Evolutionary conservation across 306 rosid species (phyloP), one percentile per base, ranked within the genome.

Genomic region (Rosa lucieae): DNA sequence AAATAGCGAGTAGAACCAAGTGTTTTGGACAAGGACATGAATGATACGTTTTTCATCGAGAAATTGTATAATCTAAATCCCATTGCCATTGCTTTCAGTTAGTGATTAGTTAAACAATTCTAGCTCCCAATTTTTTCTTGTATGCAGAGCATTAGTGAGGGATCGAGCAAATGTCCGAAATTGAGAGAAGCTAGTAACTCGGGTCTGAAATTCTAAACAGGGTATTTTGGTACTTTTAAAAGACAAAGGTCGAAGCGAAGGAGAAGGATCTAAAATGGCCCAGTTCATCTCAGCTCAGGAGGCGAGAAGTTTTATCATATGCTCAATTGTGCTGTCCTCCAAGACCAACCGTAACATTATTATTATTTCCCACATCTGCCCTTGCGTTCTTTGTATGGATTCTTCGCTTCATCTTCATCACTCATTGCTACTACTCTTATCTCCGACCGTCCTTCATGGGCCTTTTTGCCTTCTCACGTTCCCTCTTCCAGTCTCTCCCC

Each of bases 321-420:
- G 47, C 47, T 44, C 47, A 44, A 44, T 44, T 32, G 3, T 26
- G 29, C 29, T 26, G 29, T 1, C 29, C 29, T 26, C 47, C 47
- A 44, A 44, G 47, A 44, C 47, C 47, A 43, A 5, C 46, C 46
- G 18, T n/a, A 56, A 56, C 63, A 55, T 56, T 74, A 61, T 21
- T 42, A 47, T 35, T 26, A 56, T 74, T 79, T 88, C 77, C 85
- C 88, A 76, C 66, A 76, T 74, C 72, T 88, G 85, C 88, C 86
- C 88, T 72, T 58, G 15, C 8, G 65, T 5, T 55, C 26, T 80
- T 86, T 88, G 66, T 76, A 70, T 65, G 70, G 70, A 65, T 65
- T 65, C 44, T 26, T 62, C 62, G 69, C 77, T 70, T 76, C 53
- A 78, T 81, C 83, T 82, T 79, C 86, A 8, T 79, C 80, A 75